Percentiles rank a stretch among this genome's conserved stretches.
phyloP scores from a whole-genome alignment of 345 rosid genomes.

The Adansonia digitata region DNA sequence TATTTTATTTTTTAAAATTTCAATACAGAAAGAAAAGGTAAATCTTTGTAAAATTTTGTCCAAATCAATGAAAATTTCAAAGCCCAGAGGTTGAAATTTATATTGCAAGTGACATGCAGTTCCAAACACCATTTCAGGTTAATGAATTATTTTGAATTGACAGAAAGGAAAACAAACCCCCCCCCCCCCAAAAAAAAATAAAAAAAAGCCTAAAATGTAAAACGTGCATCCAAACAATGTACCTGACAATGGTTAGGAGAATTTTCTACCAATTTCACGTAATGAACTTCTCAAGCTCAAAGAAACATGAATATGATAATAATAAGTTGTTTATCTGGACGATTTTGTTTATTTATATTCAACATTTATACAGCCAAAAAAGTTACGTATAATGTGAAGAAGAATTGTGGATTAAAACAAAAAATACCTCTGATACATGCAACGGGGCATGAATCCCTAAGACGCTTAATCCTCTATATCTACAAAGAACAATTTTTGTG shows the following conservation, averaged over 20 bases:
- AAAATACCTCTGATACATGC: not conserved
- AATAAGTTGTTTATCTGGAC: not conserved
- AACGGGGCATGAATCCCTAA: not conserved
- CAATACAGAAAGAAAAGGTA: too few relatives aligned
- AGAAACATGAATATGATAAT: not conserved
- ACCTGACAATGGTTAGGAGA: too few relatives aligned
- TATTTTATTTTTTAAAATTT: too few relatives aligned
- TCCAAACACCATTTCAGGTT: too few relatives aligned
- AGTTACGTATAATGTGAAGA: not conserved
- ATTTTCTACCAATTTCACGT: not conserved
- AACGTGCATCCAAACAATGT: too few relatives aligned
- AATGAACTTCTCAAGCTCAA: too few relatives aligned
- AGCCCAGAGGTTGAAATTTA: not conserved
- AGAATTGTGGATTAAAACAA: not conserved
- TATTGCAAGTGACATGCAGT: too few relatives aligned
- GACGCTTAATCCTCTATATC: slow-evolving; percentile 23
- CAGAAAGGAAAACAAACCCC: too few relatives aligned
- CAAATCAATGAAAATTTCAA: not conserved
- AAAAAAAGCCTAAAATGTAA: too few relatives aligned
- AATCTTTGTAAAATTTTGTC: not conserved
- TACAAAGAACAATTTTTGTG: slow-evolving; percentile 20
- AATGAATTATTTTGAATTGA: too few relatives aligned
- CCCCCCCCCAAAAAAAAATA: too few relatives aligned
- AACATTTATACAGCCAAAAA: slow-evolving; percentile 16
- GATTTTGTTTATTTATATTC: slow-evolving; percentile 13